Base-by-base conservation (phyloP, 805 yeast species). In the Lachancea waltii region DNA sequence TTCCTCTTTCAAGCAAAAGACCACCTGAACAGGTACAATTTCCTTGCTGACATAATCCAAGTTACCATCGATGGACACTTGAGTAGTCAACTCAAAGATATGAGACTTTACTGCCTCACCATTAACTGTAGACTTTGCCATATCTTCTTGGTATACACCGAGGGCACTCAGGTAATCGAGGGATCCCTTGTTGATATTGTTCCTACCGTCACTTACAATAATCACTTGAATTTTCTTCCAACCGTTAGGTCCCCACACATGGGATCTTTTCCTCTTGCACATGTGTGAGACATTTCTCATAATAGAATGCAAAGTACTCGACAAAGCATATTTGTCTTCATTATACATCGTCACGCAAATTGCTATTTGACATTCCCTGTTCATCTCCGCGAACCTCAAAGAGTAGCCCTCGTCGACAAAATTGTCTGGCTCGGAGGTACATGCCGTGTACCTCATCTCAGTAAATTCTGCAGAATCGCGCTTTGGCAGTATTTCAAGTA, bases 261-360 rank as follows among this genome's bases (percentile, higher is more conserved):
- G 69, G 27, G 95, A 83, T 58, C 79, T 82, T 38, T 73, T 71
- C 60, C 98, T 77, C 11, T 81, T 75, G 56, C 95, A 77, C 36
- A 92, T 68, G 54, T 87, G 92, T 2, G 95, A 85, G 42, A 92
- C 76, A 61, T 94, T 92, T 52, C 79, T 83, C 85, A 90, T 85
- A 11, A 92, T 90, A 0, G 95, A 85, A 60, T 94, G 95, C 73
- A 92, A 70, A 0, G 98, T 94, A 64, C 97, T 77, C 1, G 97
- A 85, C 58, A 92, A 77, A 3, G 94, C 75, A 38, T 71, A 70
- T 59, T 89, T 96, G 60, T 85, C 95, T 64, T 92, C 99, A 54
- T 92, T 92, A 66, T 90, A 92, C 97, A 92, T 90, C 22, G 98
- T 92, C 48, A 92, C 77, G 63, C 97, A 89, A 36, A 92, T 75